Base-by-base conservation (phyloP, 2,329 filamentous ascomycete species). In the Acrocalymma vagum region DNA sequence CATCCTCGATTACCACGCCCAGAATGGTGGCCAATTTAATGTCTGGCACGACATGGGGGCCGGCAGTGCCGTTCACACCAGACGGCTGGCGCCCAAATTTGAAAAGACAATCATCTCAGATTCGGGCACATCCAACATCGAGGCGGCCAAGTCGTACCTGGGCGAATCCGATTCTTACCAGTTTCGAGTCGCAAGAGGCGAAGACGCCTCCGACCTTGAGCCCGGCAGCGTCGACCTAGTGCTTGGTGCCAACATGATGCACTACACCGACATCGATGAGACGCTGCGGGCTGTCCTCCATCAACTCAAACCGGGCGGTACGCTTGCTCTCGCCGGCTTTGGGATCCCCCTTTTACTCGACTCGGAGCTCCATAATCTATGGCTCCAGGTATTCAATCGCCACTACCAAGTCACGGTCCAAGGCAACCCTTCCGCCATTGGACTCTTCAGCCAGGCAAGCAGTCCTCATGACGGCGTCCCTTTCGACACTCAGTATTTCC, bases 321-420 rank as follows among this genome's bases (percentile, higher is more conserved):
- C 32, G 32, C 32, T 35, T 35, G 32, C 32, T 25, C 32, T 35
- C 32, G 32, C 20, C 32, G 32, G 32, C 32, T 35, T 35, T 35
- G 32, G 32, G n/a, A 25, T 35, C 20, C 32, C 32, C 18, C 11
- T 35, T 25, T 35, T 35, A 14, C 6, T 35, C 20, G 32, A 35
- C 32, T 14, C 32, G 20, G 32, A 35, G 21, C 32, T 35, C 18
- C 32, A 35, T 24, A 26, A 25, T 35, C 16, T 18, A 20, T 31
- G 29, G 29, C 20, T 10, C 29, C 16, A 18, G 29, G 29, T 31
- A 18, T 7, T 20, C 22, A 16, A 31, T 18, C 29, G 29, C 16
- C 29, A 20, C 9, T 31, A 20, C 16, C 9, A 31, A 21, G 16
- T 31, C 29, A 31, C 29, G 16, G 20, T 31, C 14, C 16, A 31